Base-by-base conservation (phyloP, 2,329 filamentous ascomycete species). In the Hymenoscyphus fructigenus region DNA sequence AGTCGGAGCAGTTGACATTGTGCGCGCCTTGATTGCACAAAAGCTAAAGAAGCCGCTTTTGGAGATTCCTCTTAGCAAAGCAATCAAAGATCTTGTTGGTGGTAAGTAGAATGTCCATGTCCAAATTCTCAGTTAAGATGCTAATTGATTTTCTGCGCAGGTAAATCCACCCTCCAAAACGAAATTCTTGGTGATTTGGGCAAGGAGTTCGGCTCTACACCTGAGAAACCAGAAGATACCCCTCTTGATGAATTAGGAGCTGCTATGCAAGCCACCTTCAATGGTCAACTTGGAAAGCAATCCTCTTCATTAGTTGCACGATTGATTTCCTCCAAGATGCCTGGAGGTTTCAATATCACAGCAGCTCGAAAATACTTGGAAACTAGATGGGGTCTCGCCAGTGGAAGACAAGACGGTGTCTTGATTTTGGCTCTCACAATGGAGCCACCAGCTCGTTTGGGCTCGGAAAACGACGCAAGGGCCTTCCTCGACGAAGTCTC, bases 271-370 rank as follows among this genome's bases (percentile, higher is more conserved):
- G 89, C 92, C 57, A 98, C 94, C n/a, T 99, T 99, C 82, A 95
- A 97, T 80, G 95, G 95, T 72, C 94, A 97, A 81, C 88, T 99
- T 67, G 95, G 95, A 78, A 99, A 99, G 81, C 93, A 97, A 73
- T 96, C 95, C 0, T 90, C 91, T 62, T 96, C 93, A 2, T 86
- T 99, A 64, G 90, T 99, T 77, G 95, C 95, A 59, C 90, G 95
- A 72, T 83, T 99, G 77, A 95, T 99, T 55, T 98, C 95, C 1
- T 97, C 95, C 34, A 99, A 99, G 82, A 99, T 99, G 95, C 95
- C 95, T 58, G 95, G 94, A 82, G 95, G 95, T 68, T 99, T 99
- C 87, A 99, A 98, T 78, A 98, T 98, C 78, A 98, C 94, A 75
- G 85, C 92, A 14, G 92, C 96, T 57, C 88, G 95, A 75, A 99